Evolutionary conservation across 78 protist species (phyloP), one percentile per base, ranked within the genome.

Genomic region (Chrysochromulina parva): DNA sequence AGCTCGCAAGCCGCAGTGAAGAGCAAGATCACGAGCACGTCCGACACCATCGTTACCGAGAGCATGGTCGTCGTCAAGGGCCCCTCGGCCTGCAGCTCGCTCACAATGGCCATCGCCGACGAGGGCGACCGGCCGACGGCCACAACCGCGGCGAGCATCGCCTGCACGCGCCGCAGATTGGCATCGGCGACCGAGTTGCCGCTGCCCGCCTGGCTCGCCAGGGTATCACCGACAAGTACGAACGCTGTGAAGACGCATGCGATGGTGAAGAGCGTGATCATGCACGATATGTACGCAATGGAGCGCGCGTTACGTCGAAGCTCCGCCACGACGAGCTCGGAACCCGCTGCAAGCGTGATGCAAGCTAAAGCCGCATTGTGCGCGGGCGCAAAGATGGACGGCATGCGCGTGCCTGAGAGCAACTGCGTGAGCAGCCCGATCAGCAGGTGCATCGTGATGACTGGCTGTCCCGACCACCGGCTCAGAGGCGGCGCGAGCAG

Each of bases 301-400:
- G 82, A 7, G 28, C 55, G 11, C n/a, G 55, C 3, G 55, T 74
- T 2, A 22, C 26, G 13, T 26, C 82, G 16, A 53, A 74, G 82
- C 38, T 48, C 13, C 28, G 53, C 82, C 26, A 74, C 55, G n/a
- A 74, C 82, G 22, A 74, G 82, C 55, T 74, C 82, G 20, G 82
- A 74, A 16, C 82, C 82, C 4, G 82, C 82, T 11, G 82, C 82
- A 24, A 74, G 10, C 24, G 82, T 74, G 82, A 74, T 74, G 57
- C 13, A 17, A n/a, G 28, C 82, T 2, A 74, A 55, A 17, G 82
- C 82, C 26, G 26, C 55, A n/a, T 48, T 48, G 82, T 48, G 54
- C 82, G 55, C 53, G 3, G 82, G 82, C 28, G 62, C 62, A 13
- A 58, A 13, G 62, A 13, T 13, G 62, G 7, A 13, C 13, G 62